Evolutionary conservation across 1,284 basidiomycete genomes (phyloP).

Genomic region (Apiotrichum sp.): DNA sequence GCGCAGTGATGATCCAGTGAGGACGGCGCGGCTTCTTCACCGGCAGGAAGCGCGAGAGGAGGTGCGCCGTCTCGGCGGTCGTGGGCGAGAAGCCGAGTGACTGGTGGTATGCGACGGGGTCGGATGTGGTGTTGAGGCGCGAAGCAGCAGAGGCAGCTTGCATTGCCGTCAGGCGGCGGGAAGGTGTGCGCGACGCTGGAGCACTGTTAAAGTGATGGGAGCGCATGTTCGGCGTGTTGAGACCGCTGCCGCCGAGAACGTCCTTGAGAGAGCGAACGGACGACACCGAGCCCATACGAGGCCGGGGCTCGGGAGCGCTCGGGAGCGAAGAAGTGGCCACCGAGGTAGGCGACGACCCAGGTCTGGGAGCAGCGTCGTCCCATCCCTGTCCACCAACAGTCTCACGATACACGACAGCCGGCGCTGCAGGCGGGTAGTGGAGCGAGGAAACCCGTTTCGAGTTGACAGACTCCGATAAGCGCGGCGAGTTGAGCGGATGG

Average conservation of each 20-base stretch:
- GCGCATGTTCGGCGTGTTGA: neutral
- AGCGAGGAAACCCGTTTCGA: conserved; percentile 27
- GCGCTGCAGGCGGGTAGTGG: conserved; percentile 40
- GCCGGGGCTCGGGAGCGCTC: neutral
- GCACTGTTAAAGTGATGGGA: neutral
- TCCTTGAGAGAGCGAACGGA: conserved; percentile 22
- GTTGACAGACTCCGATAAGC: conserved; percentile 12
- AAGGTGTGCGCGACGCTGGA: neutral
- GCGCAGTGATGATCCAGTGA: conserved; percentile 20
- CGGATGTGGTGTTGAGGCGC: conserved; percentile 30
- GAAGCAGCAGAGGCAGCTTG: conserved; percentile 26
- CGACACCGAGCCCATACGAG: conserved; percentile 10
- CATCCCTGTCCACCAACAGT: conserved; percentile 33
- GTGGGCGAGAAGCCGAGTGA: conserved; percentile 29
- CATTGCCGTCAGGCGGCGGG: conserved; percentile 25
- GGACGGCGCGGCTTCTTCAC: conserved; percentile 20
- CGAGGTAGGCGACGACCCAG: neutral
- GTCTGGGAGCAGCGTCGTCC: conserved; percentile 14
- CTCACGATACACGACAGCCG: conserved; percentile 36
- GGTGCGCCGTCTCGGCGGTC: conserved; percentile 34
- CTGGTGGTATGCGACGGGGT: conserved; percentile 38
- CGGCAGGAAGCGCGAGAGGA: conserved; percentile 38
- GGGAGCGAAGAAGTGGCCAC: neutral
- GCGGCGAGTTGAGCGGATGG: conserved; percentile 42
- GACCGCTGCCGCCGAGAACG: conserved; percentile 1